These are phyloP conservation scores for Hebeloma cylindrosporum DNA, from an alignment of 768 basidiomycete genomes.

Conservation along the genomic window DNA sequence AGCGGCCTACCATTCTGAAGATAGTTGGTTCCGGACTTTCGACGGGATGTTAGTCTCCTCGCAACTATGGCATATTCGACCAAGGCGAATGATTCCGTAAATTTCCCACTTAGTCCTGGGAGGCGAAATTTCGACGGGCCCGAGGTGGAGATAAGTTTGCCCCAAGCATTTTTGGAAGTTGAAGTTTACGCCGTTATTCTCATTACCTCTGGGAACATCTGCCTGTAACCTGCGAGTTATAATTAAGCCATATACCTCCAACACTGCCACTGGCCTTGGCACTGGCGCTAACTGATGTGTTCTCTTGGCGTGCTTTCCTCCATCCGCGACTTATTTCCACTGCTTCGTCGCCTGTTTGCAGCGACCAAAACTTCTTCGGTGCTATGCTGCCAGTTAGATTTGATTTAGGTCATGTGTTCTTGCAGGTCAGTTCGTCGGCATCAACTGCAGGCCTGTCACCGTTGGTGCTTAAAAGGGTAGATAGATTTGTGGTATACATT, in stretches of 20 bases:
- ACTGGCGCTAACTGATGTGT: slow-evolving; percentile 6
- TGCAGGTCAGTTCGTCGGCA: background rate
- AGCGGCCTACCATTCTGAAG: too few relatives aligned
- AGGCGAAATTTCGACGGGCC: too few relatives aligned
- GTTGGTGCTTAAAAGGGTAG: slow-evolving; percentile 1
- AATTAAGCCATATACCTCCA: slow-evolving; percentile 14
- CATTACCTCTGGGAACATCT: too few relatives aligned
- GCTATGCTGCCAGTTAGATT: background rate
- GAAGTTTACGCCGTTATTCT: too few relatives aligned
- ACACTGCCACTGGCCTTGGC: slow-evolving; percentile 4
- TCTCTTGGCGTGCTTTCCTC: background rate
- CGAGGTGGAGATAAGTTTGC: too few relatives aligned
- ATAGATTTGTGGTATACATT: background rate
- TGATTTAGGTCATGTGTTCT: background rate
- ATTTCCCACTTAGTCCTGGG: too few relatives aligned
- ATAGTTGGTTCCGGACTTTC: too few relatives aligned
- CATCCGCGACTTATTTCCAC: background rate
- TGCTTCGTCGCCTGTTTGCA: slow-evolving; percentile 5
- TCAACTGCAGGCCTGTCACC: slow-evolving; percentile 1
- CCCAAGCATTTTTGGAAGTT: too few relatives aligned
- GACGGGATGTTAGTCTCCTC: too few relatives aligned
- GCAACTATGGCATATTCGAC: too few relatives aligned
- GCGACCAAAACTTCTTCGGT: slow-evolving; percentile 1
- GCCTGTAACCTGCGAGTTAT: too few relatives aligned
- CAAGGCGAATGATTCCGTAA: too few relatives aligned